Conservation (phyloP, 2,329 filamentous ascomycete genomes). For the Coniochaeta sp. region DNA sequence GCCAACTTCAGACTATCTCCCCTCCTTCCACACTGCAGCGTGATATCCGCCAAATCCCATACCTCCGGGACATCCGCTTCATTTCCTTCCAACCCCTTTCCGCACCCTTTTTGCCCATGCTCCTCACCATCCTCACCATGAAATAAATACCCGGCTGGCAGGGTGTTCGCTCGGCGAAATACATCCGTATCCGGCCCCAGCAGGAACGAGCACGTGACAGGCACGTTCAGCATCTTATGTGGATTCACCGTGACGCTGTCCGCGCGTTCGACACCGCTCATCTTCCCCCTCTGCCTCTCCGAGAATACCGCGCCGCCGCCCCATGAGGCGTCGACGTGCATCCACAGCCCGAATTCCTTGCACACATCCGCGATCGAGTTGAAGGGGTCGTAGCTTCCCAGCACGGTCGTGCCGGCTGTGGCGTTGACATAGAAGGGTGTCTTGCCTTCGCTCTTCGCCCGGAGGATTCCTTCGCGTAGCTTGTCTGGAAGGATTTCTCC, state of each 20-base stretch:
- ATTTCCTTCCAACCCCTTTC: background rate
- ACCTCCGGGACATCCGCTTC: slow-evolving; percentile 39
- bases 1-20: slow-evolving; percentile 84
- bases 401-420: slow-evolving; percentile 88
- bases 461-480: slow-evolving; percentile 54
- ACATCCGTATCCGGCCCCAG: slow-evolving; percentile 66
- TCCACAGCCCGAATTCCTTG: slow-evolving; percentile 67
- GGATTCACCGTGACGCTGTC: slow-evolving; percentile 84
- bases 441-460: slow-evolving; percentile 57
- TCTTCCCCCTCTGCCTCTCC: slow-evolving; percentile 48
- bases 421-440: slow-evolving; percentile 94
- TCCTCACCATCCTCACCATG: slow-evolving; percentile 39
- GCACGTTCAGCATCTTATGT: slow-evolving; percentile 95
- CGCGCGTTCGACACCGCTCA: slow-evolving; percentile 65
- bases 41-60: slow-evolving; percentile 88
- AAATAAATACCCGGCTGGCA: slow-evolving; percentile 81
- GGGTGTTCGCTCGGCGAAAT: slow-evolving; percentile 78
- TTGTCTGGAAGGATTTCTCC: slow-evolving; percentile 65
- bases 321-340: slow-evolving; percentile 92
- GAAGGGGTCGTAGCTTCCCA: slow-evolving; percentile 83
- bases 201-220: slow-evolving; percentile 85
- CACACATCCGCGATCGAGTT: slow-evolving; percentile 62
- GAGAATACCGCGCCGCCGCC: slow-evolving; percentile 80
- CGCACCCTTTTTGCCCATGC: background rate
- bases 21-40: slow-evolving; percentile 83